Evolutionary conservation across 495 filamentous ascomycete genomes (phyloP).

Genomic region (Venustampulla echinocandica): DNA sequence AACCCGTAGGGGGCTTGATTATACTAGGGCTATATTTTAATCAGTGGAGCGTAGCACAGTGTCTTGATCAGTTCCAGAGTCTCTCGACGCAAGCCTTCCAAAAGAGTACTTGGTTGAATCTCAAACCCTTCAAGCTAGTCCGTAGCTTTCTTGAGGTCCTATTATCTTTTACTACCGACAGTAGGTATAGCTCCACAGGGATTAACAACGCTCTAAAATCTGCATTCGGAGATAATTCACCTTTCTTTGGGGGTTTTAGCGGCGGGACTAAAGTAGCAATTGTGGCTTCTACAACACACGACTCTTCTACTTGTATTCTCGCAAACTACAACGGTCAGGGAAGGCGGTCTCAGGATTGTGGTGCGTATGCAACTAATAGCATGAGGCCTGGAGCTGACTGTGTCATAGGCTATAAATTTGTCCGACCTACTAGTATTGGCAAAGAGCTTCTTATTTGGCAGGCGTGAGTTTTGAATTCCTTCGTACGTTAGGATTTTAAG

Average conservation of each 20-base stretch:
- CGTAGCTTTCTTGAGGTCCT: too few species aligned
- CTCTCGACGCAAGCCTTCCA: too few species aligned
- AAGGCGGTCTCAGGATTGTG: neutral
- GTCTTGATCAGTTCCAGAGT: neutral
- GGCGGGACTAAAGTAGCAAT: neutral
- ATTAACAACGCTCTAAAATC: neutral
- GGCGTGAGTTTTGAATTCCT: too few species aligned
- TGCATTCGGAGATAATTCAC: neutral
- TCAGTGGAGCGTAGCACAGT: neutral
- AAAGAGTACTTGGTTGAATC: too few species aligned
- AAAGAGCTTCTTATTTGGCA: too few species aligned
- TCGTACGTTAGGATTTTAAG: too few species aligned
- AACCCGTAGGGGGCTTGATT: neutral
- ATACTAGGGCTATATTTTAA: neutral
- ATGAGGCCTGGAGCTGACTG: neutral
- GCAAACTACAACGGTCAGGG: conserved; percentile 1
- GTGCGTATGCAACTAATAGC: neutral
- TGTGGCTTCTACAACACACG: neutral
- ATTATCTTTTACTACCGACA: too few species aligned
- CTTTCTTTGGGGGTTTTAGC: neutral
- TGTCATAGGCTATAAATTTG: neutral
- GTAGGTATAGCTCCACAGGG: neutral
- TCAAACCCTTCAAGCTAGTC: too few species aligned
- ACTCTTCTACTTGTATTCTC: neutral
- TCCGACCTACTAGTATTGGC: too few species aligned